Evolutionary conservation across 176 grass and related monocot species (phyloP).

Genomic region (Panicum miliaceum): DNA sequence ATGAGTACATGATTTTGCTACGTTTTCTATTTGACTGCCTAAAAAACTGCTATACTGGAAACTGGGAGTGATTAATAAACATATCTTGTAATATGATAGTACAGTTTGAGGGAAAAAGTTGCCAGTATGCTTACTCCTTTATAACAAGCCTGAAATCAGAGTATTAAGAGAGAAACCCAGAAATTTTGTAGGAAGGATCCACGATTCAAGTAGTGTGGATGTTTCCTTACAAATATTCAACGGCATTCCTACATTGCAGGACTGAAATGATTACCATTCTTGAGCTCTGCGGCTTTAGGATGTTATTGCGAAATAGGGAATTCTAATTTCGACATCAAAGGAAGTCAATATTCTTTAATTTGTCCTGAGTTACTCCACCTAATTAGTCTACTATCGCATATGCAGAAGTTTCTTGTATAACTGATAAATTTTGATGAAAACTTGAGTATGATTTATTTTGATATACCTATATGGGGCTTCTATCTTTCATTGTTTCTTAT

Average conservation of each 20-base stretch:
- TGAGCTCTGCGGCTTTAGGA: background rate
- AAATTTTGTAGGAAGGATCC: background rate
- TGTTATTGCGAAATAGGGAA: background rate
- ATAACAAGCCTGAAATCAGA: background rate
- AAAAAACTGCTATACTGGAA: background rate
- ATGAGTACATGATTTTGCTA: background rate
- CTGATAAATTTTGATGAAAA: conserved; percentile 27
- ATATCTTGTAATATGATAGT: background rate
- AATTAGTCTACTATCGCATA: background rate
- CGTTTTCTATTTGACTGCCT: background rate
- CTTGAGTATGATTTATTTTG: conserved; percentile 6
- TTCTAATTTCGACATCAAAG: conserved; percentile 20
- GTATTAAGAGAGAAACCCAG: background rate
- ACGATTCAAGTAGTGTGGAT: background rate
- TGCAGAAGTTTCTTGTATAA: conserved; percentile 7
- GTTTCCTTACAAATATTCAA: background rate
- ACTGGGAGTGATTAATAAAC: conserved; percentile 10
- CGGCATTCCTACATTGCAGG: background rate
- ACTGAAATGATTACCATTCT: background rate
- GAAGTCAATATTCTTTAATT: conserved; percentile 12
- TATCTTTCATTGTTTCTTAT: conserved; percentile 24
- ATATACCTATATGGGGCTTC: conserved; percentile 11
- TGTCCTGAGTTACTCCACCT: background rate
- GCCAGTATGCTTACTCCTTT: background rate
- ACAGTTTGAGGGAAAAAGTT: conserved; percentile 4